Evolutionary conservation across 2,329 filamentous ascomycete species (phyloP).

Genomic region (Fusarium zealandicum): DNA sequence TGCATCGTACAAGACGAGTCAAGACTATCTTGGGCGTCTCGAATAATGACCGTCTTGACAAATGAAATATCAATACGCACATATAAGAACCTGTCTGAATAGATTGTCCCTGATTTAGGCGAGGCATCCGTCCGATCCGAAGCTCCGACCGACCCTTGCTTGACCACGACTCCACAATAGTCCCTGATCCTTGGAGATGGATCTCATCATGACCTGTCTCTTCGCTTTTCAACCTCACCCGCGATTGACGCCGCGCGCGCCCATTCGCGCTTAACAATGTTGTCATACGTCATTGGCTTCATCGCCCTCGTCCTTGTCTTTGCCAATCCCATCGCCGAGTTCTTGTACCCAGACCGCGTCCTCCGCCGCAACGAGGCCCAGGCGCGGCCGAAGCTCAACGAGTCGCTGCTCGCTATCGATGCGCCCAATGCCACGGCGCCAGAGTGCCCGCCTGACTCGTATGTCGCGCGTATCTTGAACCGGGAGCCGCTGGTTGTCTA

Average conservation of each 20-base stretch:
- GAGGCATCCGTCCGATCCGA: constrained; percentile 15
- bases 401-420: constrained; percentile 60
- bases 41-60: too few relatives aligned
- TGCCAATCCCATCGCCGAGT: constrained; percentile 52
- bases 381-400: constrained; percentile 56
- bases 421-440: constrained; percentile 45
- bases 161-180: constrained; percentile 2
- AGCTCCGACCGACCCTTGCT: constrained; percentile 14
- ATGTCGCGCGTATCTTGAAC: constrained; percentile 57
- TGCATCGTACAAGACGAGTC: too few relatives aligned
- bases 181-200: not conserved
- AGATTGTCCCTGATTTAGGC: not conserved
- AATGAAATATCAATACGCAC: not conserved
- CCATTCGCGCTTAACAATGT: too few relatives aligned
- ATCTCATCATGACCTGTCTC: constrained; percentile 17
- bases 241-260: not conserved
- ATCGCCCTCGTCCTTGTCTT: constrained; percentile 54
- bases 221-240: not conserved
- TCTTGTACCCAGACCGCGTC: constrained; percentile 43
- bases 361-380: constrained; percentile 34
- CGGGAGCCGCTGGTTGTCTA: constrained; percentile 62
- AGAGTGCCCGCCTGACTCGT: constrained; percentile 51
- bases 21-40: too few relatives aligned
- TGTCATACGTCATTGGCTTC: constrained; percentile 54
- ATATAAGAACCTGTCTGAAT: not conserved